A percentile compares a stretch with the other conserved stretches of the same genome.
phyloP scores from a whole-genome alignment of 1,284 basidiomycete species.

The Puccinia novopanici region DNA sequence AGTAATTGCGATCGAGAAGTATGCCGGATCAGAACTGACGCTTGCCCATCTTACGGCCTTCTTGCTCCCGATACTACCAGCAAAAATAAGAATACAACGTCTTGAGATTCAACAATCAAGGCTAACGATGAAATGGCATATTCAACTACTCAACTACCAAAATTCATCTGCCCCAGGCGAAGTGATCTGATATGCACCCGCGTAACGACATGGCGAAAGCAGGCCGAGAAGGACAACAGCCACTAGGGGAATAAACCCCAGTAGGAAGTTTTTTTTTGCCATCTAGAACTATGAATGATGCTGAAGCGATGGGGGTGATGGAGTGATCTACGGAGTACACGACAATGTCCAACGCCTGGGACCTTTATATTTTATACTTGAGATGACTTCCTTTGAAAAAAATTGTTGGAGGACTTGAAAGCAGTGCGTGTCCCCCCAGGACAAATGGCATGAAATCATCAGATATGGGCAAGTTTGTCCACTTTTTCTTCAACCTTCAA shows the following conservation, averaged over 20 bases:
- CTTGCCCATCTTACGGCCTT: slow-evolving; percentile 19
- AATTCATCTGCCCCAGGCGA: slow-evolving; percentile 26
- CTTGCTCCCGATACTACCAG: slow-evolving; percentile 14
- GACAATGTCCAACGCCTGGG: background rate
- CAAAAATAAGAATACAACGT: background rate
- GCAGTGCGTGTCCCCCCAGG: background rate
- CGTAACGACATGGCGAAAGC: background rate
- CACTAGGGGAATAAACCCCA: background rate
- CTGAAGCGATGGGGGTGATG: background rate
- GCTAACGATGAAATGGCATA: background rate
- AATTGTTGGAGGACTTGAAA: background rate
- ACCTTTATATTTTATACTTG: background rate
- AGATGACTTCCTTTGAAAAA: background rate
- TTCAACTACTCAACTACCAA: slow-evolving; percentile 38
- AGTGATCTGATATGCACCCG: slow-evolving; percentile 14
- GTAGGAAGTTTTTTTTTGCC: background rate
- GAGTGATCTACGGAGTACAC: background rate
- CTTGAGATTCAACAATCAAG: background rate
- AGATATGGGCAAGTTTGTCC: background rate
- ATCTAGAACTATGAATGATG: background rate
- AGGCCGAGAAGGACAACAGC: slow-evolving; percentile 11
- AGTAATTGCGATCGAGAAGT: slow-evolving; percentile 22
- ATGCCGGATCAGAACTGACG: slow-evolving; percentile 20
- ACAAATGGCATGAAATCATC: background rate
- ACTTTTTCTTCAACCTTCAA: background rate